Evolutionary conservation across 2,329 filamentous ascomycete species (phyloP).

Genomic region (Alternaria arborescens): DNA sequence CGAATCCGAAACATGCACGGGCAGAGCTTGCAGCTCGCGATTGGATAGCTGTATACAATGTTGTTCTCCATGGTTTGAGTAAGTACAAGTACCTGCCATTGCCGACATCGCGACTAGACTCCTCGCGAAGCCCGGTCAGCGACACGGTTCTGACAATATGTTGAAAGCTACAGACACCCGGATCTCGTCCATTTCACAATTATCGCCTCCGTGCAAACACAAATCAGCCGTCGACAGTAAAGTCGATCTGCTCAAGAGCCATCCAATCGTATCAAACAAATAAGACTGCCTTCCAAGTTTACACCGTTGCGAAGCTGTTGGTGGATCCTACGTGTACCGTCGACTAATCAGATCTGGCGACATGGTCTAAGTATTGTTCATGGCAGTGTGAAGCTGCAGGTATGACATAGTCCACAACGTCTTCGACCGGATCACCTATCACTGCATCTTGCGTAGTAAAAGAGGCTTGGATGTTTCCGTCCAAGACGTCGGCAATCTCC

Average conservation of each 20-base stretch:
- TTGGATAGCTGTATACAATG: not conserved
- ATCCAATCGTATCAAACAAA: not conserved
- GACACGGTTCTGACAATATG: not conserved
- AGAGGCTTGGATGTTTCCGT: not conserved
- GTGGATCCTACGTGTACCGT: not conserved
- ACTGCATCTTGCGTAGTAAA: not conserved
- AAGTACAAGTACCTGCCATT: not conserved
- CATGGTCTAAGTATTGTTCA: not conserved
- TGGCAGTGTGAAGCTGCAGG: not conserved
- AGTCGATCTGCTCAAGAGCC: not conserved
- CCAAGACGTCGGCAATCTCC: not conserved
- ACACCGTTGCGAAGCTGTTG: not conserved
- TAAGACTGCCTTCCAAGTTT: not conserved
- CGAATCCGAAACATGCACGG: not conserved
- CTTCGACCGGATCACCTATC: not conserved
- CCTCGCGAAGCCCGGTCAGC: not conserved
- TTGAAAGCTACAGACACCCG: not conserved
- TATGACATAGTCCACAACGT: not conserved
- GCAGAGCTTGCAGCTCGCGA: not conserved
- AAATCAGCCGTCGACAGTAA: not conserved
- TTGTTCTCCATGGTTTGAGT: accelerated
- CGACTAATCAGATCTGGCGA: not conserved
- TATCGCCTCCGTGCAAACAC: not conserved
- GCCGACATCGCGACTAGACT: not conserved
- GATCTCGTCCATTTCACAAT: not conserved